Evolutionary conservation across 352 stramenopile genomes (phyloP), one percentile per base, ranked within the genome.

Genomic region (Pythium folliculosum): DNA sequence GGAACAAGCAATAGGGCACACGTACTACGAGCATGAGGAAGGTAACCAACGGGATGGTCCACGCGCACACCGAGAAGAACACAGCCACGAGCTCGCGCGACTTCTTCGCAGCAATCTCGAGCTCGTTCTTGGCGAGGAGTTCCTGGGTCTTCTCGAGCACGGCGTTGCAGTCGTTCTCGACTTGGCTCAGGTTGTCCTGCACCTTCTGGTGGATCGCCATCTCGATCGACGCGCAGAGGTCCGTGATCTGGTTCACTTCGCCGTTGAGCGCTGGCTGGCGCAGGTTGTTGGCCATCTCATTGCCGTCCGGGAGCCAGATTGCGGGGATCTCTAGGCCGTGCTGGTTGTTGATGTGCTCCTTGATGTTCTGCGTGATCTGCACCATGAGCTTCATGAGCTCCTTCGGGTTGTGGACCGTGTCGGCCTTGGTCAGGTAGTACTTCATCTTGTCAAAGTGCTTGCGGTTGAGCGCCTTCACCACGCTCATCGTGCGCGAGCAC

Each of bases 381-480:
- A 86, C 77, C 69, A 84, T 84, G 45, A 90, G 72, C 63, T 88
- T 88, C 78, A 87, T 88, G 27, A 90, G 65, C 55, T 90, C 81
- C 38, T 83, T 84, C 22, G 81, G 75, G 61, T 80, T 83, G 38
- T 73, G 77, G 48, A 88, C 73, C 9, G 79, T 87, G 56, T 90
- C 81, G 40, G 81, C 81, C 73, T 88, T 90, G 40, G 81, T 87
- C 27, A 90, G 44, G 60, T 87, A 90, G 71, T 87, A 88, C 59
- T 80, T 78, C 60, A 86, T 75, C 70, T 83, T 82, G 67, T 84
- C 76, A 63, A 80, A 81, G 47, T 78, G 71, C 25, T 70, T 71
- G 52, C 78, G 57, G 65, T 90, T 88, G 35, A 91, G 70, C 19
- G 65, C 50, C 59, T 84, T 83, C 12, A 91, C 81, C 25, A 91